Evolutionary conservation across 78 protist species (phyloP).

Genomic region (Emiliania huxleyi): DNA sequence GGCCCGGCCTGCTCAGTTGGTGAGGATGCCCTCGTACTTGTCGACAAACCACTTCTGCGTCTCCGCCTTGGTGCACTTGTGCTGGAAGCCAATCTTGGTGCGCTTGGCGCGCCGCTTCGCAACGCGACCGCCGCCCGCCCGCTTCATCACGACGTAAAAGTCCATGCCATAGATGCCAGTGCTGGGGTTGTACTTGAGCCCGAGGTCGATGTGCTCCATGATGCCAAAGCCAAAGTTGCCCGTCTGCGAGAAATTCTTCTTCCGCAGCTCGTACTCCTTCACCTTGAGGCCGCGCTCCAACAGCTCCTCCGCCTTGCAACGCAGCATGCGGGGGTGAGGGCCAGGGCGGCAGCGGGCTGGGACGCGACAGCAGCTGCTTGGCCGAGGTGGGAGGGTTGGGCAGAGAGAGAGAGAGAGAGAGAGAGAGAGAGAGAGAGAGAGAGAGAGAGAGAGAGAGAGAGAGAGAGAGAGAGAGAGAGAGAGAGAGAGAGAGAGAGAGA

Average conservation of each 20-base stretch:
- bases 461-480: too few species aligned
- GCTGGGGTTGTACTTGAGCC: slow-evolving; percentile 95
- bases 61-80: background rate
- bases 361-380: too few species aligned
- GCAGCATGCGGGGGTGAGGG: too few species aligned
- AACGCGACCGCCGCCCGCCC: slow-evolving; percentile 91
- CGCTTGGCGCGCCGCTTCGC: slow-evolving; percentile 49
- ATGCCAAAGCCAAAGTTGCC: slow-evolving; percentile 94
- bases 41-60: background rate
- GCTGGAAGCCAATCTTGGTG: background rate
- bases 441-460: too few species aligned
- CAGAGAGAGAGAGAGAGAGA: too few species aligned
- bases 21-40: slow-evolving; percentile 28
- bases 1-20: background rate
- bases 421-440: too few species aligned
- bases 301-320: slow-evolving; percentile 98
- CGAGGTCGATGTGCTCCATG: slow-evolving; percentile 97
- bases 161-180: slow-evolving; percentile 99
- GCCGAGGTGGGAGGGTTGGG: too few species aligned
- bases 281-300: slow-evolving; percentile 90
- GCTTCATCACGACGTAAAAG: slow-evolving; percentile 92
- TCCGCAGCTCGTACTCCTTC: slow-evolving; percentile 95
- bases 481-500: too few species aligned
- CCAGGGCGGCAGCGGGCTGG: too few species aligned
- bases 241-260: slow-evolving; percentile 80